These are phyloP conservation scores for Pogostemon cablin DNA, from an alignment of 257 asterid genomes.

Conservation along the genomic window DNA sequence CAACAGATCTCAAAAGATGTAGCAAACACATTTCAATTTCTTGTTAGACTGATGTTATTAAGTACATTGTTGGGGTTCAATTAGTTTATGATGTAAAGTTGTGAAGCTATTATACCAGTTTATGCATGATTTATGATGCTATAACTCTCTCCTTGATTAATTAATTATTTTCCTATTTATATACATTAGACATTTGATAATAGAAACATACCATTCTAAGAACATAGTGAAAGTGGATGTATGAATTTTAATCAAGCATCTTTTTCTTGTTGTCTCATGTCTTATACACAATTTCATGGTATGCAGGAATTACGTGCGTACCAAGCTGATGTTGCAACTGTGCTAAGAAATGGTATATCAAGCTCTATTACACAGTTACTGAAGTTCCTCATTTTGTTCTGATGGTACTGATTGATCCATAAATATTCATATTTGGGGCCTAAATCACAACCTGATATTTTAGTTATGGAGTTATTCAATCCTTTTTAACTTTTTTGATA, in stretches of 20 bases:
- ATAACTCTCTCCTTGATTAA: slow-evolving; percentile 4
- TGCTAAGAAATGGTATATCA: slow-evolving; percentile 79
- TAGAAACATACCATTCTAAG: neutral
- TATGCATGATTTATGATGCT: slow-evolving; percentile 9
- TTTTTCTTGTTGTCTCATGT: slow-evolving; percentile 15
- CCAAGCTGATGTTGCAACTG: slow-evolving; percentile 99
- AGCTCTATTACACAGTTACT: slow-evolving; percentile 2
- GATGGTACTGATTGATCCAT: slow-evolving; percentile 23
- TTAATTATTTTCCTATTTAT: slow-evolving; percentile 2
- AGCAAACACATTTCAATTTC: neutral
- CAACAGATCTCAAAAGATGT: neutral
- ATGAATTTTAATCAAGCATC: neutral
- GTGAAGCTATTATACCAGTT: slow-evolving; percentile 21
- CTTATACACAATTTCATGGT: slow-evolving; percentile 31
- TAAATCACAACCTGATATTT: slow-evolving; percentile 9
- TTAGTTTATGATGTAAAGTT: slow-evolving; percentile 12
- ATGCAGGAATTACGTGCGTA: slow-evolving; percentile 94
- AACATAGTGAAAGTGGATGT: slow-evolving; percentile 1
- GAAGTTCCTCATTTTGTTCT: slow-evolving; percentile 19
- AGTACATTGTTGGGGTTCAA: slow-evolving; percentile 9
- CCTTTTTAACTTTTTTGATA: slow-evolving; percentile 17
- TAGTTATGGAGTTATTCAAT: slow-evolving; percentile 11
- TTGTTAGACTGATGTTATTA: slow-evolving; percentile 18
- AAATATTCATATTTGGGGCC: neutral
- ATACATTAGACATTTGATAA: neutral